Evolutionary conservation across 2,329 filamentous ascomycete species (phyloP).

Genomic region (Colletotrichum cuscutae): DNA sequence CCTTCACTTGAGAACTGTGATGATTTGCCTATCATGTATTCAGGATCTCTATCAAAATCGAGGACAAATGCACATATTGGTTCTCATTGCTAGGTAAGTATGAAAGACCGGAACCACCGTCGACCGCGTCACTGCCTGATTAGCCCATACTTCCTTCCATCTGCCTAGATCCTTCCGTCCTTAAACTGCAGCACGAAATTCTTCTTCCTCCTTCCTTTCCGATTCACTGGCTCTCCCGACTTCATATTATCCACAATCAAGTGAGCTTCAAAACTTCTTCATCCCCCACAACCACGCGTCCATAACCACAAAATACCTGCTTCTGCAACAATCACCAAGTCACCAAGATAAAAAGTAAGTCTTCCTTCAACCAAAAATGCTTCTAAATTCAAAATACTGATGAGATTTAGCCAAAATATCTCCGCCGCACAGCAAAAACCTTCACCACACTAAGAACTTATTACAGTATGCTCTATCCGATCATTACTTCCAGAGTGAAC

Average conservation of each 20-base stretch:
- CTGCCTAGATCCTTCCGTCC: not conserved
- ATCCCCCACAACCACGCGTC: not conserved
- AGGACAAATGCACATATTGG: no score
- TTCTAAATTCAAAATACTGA: fast-evolving
- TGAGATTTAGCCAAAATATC: not conserved
- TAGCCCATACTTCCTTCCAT: not conserved
- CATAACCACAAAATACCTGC: not conserved
- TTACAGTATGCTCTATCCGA: not conserved
- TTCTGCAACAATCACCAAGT: not conserved
- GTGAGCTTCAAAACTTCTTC: not conserved
- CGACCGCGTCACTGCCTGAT: not conserved
- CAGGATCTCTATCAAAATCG: not conserved
- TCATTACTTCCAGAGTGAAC: not conserved
- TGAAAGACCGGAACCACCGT: not conserved
- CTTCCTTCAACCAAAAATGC: fast-evolving
- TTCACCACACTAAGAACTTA: not conserved
- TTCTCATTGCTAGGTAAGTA: no score
- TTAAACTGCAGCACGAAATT: no score
- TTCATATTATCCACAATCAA: not conserved
- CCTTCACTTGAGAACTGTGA: not conserved
- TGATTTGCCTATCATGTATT: not conserved
- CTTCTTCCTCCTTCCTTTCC: not conserved
- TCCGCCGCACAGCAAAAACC: not conserved
- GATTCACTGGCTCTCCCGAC: fast-evolving
- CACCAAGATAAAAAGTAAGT: not conserved